Evolutionary conservation across 2,329 filamentous ascomycete genomes (phyloP), one percentile per base, ranked within the genome.

Genomic region (Phoma sp.): DNA sequence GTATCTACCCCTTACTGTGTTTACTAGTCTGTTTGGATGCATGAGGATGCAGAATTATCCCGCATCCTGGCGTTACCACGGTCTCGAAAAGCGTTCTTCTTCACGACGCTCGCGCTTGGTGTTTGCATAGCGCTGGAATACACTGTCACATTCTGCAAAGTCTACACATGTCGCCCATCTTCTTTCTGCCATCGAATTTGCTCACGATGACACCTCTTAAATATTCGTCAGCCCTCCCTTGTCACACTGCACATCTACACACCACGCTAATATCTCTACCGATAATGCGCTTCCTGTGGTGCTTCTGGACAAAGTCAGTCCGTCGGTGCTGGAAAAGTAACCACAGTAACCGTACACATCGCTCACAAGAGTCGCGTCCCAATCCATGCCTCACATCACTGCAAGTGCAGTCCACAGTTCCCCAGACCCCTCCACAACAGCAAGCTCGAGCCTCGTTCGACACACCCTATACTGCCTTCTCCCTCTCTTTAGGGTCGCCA

Each of bases 121-220:
- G 32, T 55, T 55, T 55, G 52, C 52, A 55, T 55, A 55, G 52
- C 46, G 46, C 41, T 46, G 52, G 52, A 55, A 55, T 55, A 50
- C 40, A 55, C 46, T 51, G 36, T 51, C 37, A 55, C 32, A 36
- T 51, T 51, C 41, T 51, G 21, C 46, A 40, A 39, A 37, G 22
- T 46, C 37, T 31, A 24, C 25, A 25, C 39, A 41, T 24, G 35
- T 45, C 32, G n/a, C 10, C 10, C n/a, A 29, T 37, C 31, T 22
- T 41, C 39, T 39, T 37, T 55, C 17, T 45, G 17, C 25, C 19
- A 17, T 24, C 38, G 31, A 10, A 41, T 50, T 46, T 50, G 46
- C 52, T 37, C 19, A 32, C 29, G n/a, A 19, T 33, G 19, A 31
- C 47, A 38, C 13, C 17, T 12, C 41, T 17, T 19, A 33, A 25